Percentiles rank a stretch among this genome's conserved stretches.
Evolutionary conservation across 2,329 filamentous ascomycete genomes (phyloP).

Genomic region (Elsinoe australis): DNA sequence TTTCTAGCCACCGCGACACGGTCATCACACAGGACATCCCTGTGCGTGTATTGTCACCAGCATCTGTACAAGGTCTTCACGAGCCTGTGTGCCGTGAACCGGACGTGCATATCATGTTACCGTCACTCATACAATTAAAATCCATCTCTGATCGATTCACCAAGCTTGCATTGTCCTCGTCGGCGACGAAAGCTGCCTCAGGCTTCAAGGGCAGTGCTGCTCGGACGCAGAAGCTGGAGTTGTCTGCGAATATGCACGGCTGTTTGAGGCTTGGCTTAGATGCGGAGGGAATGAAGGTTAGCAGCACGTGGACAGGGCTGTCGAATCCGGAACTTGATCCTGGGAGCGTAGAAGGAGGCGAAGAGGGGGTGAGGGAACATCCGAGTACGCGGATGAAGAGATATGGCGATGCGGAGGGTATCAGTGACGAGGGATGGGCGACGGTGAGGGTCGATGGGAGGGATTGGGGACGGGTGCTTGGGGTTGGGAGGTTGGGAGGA

Average conservation of each 20-base stretch:
- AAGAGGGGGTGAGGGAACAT: conserved; percentile 63
- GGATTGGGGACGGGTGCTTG: conserved; percentile 92
- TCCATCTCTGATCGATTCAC: conserved; percentile 94
- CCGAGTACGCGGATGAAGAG: conserved; percentile 71
- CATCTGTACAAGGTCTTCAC: conserved; percentile 83
- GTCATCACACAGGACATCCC: conserved; percentile 93
- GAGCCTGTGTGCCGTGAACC: conserved; percentile 86
- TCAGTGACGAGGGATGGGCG: conserved; percentile 76
- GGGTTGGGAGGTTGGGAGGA: conserved; percentile 80
- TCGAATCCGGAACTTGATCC: conserved; percentile 84
- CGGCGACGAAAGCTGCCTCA: conserved; percentile 27
- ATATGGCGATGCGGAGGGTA: conserved; percentile 48
- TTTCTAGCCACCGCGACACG: conserved; percentile 63
- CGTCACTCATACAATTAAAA: conserved; percentile 80
- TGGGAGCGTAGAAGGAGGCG: conserved; percentile 58
- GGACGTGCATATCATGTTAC: conserved; percentile 88
- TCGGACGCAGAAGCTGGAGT: conserved; percentile 60
- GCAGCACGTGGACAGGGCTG: conserved; percentile 76
- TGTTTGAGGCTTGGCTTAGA: conserved; percentile 69
- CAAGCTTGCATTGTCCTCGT: conserved; percentile 55
- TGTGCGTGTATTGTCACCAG: conserved; percentile 77
- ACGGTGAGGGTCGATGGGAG: conserved; percentile 84
- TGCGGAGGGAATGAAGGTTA: conserved; percentile 78
- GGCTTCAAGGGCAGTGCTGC: conserved; percentile 31
- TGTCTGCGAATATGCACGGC: conserved; percentile 93